Percentiles rank a stretch among this genome's conserved stretches.
These are phyloP conservation scores for Trichoderma erinaceum DNA, from an alignment of 495 filamentous ascomycete genomes.

Conservation along the genomic window DNA sequence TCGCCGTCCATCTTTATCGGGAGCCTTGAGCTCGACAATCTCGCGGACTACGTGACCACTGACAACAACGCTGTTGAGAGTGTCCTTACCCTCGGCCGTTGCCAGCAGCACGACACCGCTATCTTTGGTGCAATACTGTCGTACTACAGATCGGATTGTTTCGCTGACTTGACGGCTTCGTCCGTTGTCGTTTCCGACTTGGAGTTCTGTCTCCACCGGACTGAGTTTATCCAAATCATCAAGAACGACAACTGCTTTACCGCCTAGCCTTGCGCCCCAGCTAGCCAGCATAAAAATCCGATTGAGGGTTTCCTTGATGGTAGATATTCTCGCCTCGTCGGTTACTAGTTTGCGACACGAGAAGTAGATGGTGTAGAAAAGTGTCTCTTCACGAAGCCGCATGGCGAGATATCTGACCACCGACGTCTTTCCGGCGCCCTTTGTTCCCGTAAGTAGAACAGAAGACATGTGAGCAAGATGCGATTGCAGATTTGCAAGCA, in stretches of 20 bases:
- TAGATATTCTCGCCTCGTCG: constrained; percentile 79
- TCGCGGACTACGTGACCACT: constrained; percentile 76
- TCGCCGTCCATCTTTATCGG: constrained; percentile 84
- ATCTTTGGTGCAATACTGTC: constrained; percentile 66
- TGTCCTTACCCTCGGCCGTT: constrained; percentile 90
- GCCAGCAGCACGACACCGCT: constrained; percentile 79
- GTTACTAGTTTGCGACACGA: constrained; percentile 77
- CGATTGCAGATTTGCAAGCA: constrained; percentile 61
- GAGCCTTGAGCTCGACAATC: constrained; percentile 77
- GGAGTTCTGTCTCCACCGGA: constrained; percentile 84
- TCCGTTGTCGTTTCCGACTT: constrained; percentile 85
- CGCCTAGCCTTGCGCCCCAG: constrained; percentile 82
- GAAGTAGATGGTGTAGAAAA: constrained; percentile 76
- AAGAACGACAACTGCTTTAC: constrained; percentile 73
- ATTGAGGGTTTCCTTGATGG: constrained; percentile 80
- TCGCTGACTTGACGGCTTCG: constrained; percentile 91
- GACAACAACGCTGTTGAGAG: constrained; percentile 70
- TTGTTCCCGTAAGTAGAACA: constrained; percentile 77
- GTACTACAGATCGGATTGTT: constrained; percentile 71
- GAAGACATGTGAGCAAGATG: constrained; percentile 81
- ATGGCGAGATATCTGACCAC: constrained; percentile 58
- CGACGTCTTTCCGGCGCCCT: constrained; percentile 83
- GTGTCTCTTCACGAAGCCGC: constrained; percentile 54
- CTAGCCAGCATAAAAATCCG: constrained; percentile 79
- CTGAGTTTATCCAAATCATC: constrained; percentile 92